Conservation (phyloP, 78 protist species). For the Protostelium mycophagum region DNA sequence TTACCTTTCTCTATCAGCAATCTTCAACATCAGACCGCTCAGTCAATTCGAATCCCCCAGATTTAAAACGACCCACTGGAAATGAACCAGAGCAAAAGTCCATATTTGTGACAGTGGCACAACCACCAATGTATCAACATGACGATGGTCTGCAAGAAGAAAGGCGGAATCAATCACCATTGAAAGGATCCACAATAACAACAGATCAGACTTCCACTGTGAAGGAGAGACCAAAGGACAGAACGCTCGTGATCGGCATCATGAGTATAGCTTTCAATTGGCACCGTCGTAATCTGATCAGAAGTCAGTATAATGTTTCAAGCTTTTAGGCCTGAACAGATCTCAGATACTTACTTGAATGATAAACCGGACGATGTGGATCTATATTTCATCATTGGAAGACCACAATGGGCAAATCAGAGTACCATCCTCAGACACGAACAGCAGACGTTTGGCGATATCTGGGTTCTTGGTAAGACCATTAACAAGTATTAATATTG, state of each 20-base stretch:
- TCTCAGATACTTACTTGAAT: neutral
- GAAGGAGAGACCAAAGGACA: neutral
- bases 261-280: neutral
- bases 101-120: too few species aligned
- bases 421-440: neutral
- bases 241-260: neutral
- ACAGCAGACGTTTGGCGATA: neutral
- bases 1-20: too few species aligned
- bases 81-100: too few species aligned
- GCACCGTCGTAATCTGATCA: neutral
- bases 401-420: neutral
- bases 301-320: neutral
- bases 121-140: too few species aligned
- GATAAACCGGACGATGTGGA: neutral
- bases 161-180: too few species aligned
- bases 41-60: too few species aligned
- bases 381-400: neutral
- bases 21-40: too few species aligned
- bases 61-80: too few species aligned
- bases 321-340: neutral
- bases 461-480: neutral
- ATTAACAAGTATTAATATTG: neutral
- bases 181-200: too few species aligned
- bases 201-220: too few species aligned
- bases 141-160: too few species aligned